A percentile compares a stretch with the other conserved stretches of the same genome.
Conservation (phyloP, 371 early-diverging fungal genomes). For the Capniomyces stellatus region DNA sequence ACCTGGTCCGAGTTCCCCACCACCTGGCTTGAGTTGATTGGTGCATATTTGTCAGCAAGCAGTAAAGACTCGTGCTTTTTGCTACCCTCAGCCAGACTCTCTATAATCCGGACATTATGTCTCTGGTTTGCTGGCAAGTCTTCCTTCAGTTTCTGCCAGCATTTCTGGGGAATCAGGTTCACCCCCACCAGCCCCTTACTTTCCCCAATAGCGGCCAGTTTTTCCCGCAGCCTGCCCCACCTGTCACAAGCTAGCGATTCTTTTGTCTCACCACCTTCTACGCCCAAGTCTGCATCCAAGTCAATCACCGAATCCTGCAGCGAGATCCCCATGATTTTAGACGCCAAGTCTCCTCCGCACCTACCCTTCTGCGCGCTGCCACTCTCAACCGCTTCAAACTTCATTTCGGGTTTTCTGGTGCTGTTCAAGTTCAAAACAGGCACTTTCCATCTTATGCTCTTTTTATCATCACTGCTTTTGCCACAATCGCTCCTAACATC, state of each 20-base stretch:
- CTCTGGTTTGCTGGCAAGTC: no score
- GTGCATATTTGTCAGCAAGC: conserved; percentile 2
- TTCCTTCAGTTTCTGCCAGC: neutral
- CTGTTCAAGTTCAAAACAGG: neutral
- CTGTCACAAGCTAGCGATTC: no score
- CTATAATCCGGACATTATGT: no score
- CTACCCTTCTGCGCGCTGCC: neutral
- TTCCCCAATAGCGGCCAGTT: neutral
- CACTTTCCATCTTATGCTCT: neutral
- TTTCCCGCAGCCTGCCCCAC: neutral
- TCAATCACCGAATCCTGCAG: neutral
- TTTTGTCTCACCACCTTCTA: no score
- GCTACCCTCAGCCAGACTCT: neutral
- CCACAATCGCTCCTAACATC: neutral
- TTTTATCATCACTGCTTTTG: no score
- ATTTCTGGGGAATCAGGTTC: neutral
- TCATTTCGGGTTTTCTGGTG: no score
- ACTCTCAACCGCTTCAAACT: no score
- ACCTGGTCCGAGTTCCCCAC: neutral
- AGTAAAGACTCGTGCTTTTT: neutral
- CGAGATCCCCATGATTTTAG: no score
- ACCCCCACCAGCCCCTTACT: neutral
- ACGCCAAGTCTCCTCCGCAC: neutral
- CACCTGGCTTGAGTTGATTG: neutral
- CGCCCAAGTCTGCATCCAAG: neutral